A percentile compares a stretch with the other conserved stretches of the same genome.
Evolutionary conservation across 345 rosid species (phyloP).

Genomic region (Eutrema japonicum): DNA sequence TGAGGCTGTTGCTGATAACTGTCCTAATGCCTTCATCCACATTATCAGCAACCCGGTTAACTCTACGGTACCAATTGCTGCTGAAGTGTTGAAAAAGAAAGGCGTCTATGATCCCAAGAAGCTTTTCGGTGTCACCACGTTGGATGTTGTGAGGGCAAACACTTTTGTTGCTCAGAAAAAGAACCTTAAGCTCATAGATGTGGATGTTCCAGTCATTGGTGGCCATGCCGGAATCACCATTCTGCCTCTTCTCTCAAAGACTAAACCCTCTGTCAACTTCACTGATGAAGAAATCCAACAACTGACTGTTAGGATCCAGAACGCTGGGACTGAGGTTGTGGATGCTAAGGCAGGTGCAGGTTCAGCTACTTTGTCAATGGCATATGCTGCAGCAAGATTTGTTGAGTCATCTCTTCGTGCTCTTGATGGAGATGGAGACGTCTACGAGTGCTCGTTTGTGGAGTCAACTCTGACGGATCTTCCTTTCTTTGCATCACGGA

Average conservation of each 20-base stretch:
- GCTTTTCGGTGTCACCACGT: constrained; percentile 90
- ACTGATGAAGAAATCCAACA: constrained; percentile 72
- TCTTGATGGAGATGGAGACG: constrained; percentile 86
- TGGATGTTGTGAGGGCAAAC: constrained; percentile 94
- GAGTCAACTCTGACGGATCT: constrained; percentile 77
- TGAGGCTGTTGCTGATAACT: constrained; percentile 87
- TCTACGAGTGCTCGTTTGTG: constrained; percentile 81
- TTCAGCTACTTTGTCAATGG: constrained; percentile 96
- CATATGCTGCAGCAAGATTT: constrained; percentile 95
- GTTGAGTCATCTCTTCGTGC: constrained; percentile 97
- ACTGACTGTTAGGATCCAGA: constrained; percentile 86
- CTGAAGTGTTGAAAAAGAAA: constrained; percentile 82
- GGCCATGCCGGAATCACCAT: constrained; percentile 97
- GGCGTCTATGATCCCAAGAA: constrained; percentile 90
- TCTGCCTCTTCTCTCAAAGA: constrained; percentile 82
- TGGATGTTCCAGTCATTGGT: constrained; percentile 92
- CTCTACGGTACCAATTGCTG: constrained; percentile 92
- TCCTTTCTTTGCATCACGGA: constrained; percentile 88
- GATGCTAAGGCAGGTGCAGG: constrained; percentile 99
- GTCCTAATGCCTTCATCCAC: constrained; percentile 89
- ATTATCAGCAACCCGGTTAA: constrained; percentile 95
- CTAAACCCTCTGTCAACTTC: constrained; percentile 72
- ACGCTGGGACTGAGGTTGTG: constrained; percentile 94
- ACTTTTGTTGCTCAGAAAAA: constrained; percentile 88
- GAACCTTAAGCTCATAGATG: constrained; percentile 86